A percentile compares a stretch with the other conserved stretches of the same genome.
phyloP scores from a whole-genome alignment of 176 grass and related monocot species.

The Coix lacrymajobi region DNA sequence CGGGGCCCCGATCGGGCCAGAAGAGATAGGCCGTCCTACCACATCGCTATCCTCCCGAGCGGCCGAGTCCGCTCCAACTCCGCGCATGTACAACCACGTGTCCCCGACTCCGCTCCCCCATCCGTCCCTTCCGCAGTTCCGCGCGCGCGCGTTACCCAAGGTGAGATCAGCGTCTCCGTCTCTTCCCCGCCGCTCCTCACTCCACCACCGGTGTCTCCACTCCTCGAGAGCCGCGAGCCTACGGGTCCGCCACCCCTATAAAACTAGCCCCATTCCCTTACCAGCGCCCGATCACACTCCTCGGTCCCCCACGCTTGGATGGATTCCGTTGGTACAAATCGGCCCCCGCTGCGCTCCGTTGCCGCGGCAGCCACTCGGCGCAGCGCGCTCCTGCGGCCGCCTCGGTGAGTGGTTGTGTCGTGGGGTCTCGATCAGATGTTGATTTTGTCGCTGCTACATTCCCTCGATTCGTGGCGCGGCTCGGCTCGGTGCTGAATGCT shows the following conservation, averaged over 20 bases:
- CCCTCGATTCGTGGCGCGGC: neutral
- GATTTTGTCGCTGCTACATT: slow-evolving; percentile 8
- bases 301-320: slow-evolving; percentile 15
- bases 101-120: neutral
- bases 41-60: slow-evolving; percentile 6
- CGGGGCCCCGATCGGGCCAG: neutral
- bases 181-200: neutral
- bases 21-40: slow-evolving; percentile 7
- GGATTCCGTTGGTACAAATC: slow-evolving; percentile 33
- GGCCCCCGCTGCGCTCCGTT: slow-evolving; percentile 17
- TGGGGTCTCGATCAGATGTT: neutral
- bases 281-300: neutral
- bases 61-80: neutral
- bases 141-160: slow-evolving; percentile 22
- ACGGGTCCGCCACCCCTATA: slow-evolving; percentile 5
- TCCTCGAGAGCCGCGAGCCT: slow-evolving; percentile 14
- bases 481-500: neutral
- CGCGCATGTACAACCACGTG: slow-evolving; percentile 23
- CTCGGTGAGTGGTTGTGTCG: slow-evolving; percentile 7
- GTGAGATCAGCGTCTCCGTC: slow-evolving; percentile 40
- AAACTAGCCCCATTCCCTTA: slow-evolving; percentile 1
- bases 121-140: neutral
- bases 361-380: neutral
- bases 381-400: neutral
- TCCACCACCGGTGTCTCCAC: neutral